These are phyloP conservation scores for Claviceps maximensis DNA, from an alignment of 2,329 filamentous ascomycete species.

Conservation along the genomic window DNA sequence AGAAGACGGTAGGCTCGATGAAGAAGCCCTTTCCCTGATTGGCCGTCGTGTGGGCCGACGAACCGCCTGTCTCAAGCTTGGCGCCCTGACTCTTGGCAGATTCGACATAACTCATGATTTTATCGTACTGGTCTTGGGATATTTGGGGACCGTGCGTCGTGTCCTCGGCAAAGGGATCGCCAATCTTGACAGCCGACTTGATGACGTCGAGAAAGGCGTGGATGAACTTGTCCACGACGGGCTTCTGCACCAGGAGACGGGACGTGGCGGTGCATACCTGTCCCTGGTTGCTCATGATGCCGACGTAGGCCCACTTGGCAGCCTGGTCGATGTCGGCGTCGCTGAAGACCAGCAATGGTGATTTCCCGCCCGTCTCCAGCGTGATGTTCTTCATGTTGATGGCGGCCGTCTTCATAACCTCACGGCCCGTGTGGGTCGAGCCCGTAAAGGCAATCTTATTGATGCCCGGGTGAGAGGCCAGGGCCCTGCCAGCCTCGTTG, in stretches of 20 bases:
- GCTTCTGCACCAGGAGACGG: slow-evolving; percentile 50
- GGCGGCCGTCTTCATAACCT: slow-evolving; percentile 66
- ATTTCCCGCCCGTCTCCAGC: slow-evolving; percentile 55
- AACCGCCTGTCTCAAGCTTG: slow-evolving; percentile 51
- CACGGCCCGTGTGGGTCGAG: slow-evolving; percentile 55
- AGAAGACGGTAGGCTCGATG: slow-evolving; percentile 32
- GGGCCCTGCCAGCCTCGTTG: slow-evolving; percentile 51
- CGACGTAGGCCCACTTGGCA: slow-evolving; percentile 42
- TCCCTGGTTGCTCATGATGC: slow-evolving; percentile 47
- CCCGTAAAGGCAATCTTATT: slow-evolving; percentile 74
- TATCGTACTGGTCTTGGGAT: slow-evolving; percentile 56
- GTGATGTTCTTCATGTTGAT: slow-evolving; percentile 53
- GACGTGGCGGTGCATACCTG: slow-evolving; percentile 55
- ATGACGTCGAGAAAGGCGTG: slow-evolving; percentile 46
- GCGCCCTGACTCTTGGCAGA: slow-evolving; percentile 58
- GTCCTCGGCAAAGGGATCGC: slow-evolving; percentile 54
- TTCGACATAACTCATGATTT: slow-evolving; percentile 57
- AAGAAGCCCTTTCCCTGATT: slow-evolving; percentile 31
- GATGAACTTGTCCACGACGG: slow-evolving; percentile 50
- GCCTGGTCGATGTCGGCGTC: slow-evolving; percentile 55
- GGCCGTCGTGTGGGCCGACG: slow-evolving; percentile 22
- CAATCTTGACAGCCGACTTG: slow-evolving; percentile 47
- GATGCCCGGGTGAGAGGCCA: slow-evolving; percentile 53
- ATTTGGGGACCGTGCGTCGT: slow-evolving; percentile 68
- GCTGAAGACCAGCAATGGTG: slow-evolving; percentile 48